Percentiles rank a stretch among this genome's conserved stretches.
phyloP scores from a whole-genome alignment of 2,329 filamentous ascomycete genomes.

The Talaromyces amestolkiae region DNA sequence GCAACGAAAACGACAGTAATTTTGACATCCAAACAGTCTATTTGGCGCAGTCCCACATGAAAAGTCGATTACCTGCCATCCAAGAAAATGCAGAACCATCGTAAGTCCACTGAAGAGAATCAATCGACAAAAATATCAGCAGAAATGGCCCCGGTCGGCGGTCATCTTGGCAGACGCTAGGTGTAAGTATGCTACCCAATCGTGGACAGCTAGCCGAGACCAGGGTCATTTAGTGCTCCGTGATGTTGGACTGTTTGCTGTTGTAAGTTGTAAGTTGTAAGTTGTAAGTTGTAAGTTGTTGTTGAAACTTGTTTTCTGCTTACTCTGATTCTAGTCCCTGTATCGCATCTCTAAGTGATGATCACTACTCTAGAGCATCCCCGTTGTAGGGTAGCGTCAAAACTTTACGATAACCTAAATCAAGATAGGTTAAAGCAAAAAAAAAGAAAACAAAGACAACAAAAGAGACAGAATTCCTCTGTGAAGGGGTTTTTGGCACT shows the following conservation, averaged over 20 bases:
- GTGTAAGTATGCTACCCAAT: not conserved
- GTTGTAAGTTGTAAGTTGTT: too few relatives aligned
- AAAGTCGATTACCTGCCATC: not conserved
- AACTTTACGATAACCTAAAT: too few relatives aligned
- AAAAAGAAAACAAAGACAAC: too few relatives aligned
- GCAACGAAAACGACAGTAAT: not conserved
- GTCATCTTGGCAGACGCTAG: not conserved
- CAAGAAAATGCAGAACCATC: not conserved
- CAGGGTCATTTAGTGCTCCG: not conserved
- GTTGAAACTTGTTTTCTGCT: not conserved
- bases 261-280: not conserved
- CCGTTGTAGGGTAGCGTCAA: not conserved
- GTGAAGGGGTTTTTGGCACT: too few relatives aligned
- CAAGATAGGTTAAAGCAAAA: not conserved
- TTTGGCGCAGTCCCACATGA: not conserved
- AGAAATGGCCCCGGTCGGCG: not conserved
- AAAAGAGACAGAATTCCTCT: too few relatives aligned
- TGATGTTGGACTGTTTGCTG: not conserved
- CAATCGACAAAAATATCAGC: not conserved
- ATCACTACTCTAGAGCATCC: not conserved
- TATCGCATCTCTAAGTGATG: not conserved
- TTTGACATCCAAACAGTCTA: not conserved
- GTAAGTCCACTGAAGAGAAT: not conserved
- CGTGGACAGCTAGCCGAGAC: not conserved
- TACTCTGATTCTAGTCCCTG: not conserved